Evolutionary conservation across 2,329 filamentous ascomycete species (phyloP).

Genomic region (Lecanicillium sp.): DNA sequence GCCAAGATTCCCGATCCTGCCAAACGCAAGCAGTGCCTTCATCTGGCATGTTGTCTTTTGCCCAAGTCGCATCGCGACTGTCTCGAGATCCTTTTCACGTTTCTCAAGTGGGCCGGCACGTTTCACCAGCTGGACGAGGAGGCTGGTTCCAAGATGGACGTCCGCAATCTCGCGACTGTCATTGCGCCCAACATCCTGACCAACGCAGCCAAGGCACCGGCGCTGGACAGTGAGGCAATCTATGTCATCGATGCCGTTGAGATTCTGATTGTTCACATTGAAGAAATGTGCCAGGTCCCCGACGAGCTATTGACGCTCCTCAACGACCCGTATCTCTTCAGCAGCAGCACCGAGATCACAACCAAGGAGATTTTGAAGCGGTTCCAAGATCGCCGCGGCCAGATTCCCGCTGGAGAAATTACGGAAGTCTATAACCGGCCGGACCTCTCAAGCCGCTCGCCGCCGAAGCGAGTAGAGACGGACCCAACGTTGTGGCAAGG

Average conservation of each 20-base stretch:
- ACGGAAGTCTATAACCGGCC: conserved; percentile 51
- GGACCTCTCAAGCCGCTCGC: conserved; percentile 50
- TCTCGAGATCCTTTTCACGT: conserved; percentile 90
- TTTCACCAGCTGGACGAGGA: conserved; percentile 98
- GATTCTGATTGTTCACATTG: conserved; percentile 84
- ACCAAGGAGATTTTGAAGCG: conserved; percentile 95
- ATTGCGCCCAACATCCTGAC: conserved; percentile 94
- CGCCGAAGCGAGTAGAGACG: conserved; percentile 68
- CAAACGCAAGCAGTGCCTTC: conserved; percentile 76
- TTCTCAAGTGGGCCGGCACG: conserved; percentile 94
- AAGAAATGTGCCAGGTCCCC: conserved; percentile 95
- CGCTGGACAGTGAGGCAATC: conserved; percentile 82
- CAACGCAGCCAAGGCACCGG: conserved; percentile 57
- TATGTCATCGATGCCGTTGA: conserved; percentile 90
- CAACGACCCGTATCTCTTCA: conserved; percentile 76
- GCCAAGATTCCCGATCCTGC: conserved; percentile 81
- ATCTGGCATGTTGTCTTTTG: conserved; percentile 85
- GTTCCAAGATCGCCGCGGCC: conserved; percentile 70
- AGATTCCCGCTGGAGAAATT: conserved; percentile 55
- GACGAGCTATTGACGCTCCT: conserved; percentile 84
- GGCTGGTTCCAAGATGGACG: conserved; percentile 96
- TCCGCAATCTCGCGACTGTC: conserved; percentile 93
- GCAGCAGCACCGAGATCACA: conserved; percentile 77
- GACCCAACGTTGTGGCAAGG: conserved; percentile 79
- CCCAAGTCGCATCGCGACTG: conserved; percentile 91